Evolutionary conservation across 192 early-diverging fungal genomes (phyloP), one percentile per base, ranked within the genome.

Genomic region (Podila verticillata): DNA sequence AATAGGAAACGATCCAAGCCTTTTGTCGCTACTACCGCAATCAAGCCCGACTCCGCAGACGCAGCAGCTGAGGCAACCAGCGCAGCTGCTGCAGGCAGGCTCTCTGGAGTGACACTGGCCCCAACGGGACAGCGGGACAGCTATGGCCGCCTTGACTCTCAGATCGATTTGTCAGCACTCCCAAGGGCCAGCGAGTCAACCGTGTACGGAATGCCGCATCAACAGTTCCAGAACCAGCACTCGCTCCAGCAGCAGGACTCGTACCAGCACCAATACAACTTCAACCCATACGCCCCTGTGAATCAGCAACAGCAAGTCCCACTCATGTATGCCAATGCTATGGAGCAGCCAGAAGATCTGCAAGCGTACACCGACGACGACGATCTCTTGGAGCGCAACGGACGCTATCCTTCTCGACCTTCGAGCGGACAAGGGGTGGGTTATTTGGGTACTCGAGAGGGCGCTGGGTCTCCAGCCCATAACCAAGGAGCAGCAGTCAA

Each of bases 311-410:
- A 79, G 13, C 69, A 67, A 9, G 69, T 79, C 2, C 75, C 75
- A 2, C 24, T 79, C 31, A 79, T 79, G 75, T 63, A 60, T 57
- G 75, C 69, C 7, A 72, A 79, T 49, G 75, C 63, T 0, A 34
- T 79, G 48, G 69, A 79, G 28, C 69, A 79, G 19, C 68, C 71
- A 32, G 32, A 49, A 3, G 22, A 66, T 31, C 28, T 30, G 1
- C 39, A 70, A 24, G 5, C 31, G 28, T 34, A 70, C 8, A 68
- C 75, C 1, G 71, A 79, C 24, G n/a, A n/a, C 0, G 75, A 78
- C 28, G 57, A 61, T 31, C 32, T 56, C 19, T 32, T 56, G 26
- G 63, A 65, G 10, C 5, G 17, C 0, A 59, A 70, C 15, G 48
- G 51, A 19, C 66, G 62, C 35, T 58, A 70, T 36, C 19, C 47